phyloP scores from a whole-genome alignment of 164 flowering plant species.

The Vitis cinerea region DNA sequence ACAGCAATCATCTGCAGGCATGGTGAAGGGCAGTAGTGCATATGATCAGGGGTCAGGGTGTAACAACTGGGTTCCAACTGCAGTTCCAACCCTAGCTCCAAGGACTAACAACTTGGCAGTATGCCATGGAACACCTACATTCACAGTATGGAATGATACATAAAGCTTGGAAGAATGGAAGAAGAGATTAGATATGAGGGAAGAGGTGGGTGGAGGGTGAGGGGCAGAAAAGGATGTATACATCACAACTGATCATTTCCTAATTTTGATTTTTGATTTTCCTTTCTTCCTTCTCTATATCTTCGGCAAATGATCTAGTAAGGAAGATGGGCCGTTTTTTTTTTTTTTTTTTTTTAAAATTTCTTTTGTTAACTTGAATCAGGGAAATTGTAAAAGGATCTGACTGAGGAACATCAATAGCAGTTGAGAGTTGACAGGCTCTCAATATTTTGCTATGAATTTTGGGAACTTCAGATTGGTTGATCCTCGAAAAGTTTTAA shows the following conservation, averaged over 20 bases:
- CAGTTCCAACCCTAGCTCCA: slow-evolving; percentile 41
- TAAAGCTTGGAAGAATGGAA: slow-evolving; percentile 7
- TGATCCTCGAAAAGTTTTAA: slow-evolving; percentile 30
- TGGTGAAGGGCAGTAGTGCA: slow-evolving; percentile 14
- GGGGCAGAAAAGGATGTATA: slow-evolving; percentile 24
- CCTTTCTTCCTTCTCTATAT: slow-evolving; percentile 11
- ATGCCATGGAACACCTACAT: slow-evolving; percentile 48
- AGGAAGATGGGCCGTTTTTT: neutral
- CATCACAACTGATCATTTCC: slow-evolving; percentile 25
- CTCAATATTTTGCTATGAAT: slow-evolving; percentile 39
- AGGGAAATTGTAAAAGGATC: slow-evolving; percentile 22
- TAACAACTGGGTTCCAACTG: slow-evolving; percentile 64
- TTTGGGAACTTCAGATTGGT: slow-evolving; percentile 39
- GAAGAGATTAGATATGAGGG: neutral
- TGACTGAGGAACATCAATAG: slow-evolving; percentile 49
- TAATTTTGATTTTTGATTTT: slow-evolving; percentile 26
- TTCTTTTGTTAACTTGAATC: neutral
- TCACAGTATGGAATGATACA: slow-evolving; percentile 66
- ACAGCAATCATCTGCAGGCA: slow-evolving; percentile 34
- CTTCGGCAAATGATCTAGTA: slow-evolving; percentile 7
- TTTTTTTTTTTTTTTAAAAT: neutral
- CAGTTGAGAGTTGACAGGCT: slow-evolving; percentile 21
- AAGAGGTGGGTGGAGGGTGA: slow-evolving; percentile 5
- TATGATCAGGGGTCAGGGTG: slow-evolving; percentile 46
- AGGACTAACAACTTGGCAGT: slow-evolving; percentile 38